Percentiles rank a stretch among this genome's conserved stretches.
phyloP scores from a whole-genome alignment of 2,329 filamentous ascomycete species.

The Gnomoniopsis smithogilvyi region DNA sequence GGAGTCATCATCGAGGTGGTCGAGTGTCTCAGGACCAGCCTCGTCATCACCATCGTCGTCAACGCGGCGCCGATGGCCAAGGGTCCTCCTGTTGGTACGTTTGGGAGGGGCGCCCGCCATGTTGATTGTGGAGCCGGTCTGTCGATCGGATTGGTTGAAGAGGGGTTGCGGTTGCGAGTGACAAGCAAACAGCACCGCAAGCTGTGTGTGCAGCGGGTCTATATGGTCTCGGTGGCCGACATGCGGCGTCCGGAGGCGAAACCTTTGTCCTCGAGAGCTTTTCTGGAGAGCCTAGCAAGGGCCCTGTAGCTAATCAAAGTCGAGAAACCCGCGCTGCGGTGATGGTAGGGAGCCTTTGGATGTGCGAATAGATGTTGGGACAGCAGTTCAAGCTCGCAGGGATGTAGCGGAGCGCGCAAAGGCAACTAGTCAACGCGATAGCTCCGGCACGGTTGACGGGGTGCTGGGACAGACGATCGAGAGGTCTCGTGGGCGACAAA shows the following conservation, averaged over 20 bases:
- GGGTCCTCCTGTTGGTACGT: constrained; percentile 58
- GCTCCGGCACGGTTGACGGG: not conserved
- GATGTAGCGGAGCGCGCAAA: constrained; percentile 1
- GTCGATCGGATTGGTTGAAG: constrained; percentile 7
- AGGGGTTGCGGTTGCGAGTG: constrained; percentile 1
- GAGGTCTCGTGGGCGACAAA: not conserved
- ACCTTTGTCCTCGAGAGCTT: constrained; percentile 5
- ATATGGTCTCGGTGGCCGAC: constrained; percentile 8
- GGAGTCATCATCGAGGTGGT: constrained; percentile 61
- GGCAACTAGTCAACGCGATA: constrained; percentile 9
- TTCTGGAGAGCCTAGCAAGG: constrained; percentile 2
- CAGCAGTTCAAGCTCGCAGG: constrained; percentile 8
- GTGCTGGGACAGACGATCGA: not conserved
- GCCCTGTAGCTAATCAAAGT: not conserved
- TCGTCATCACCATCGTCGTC: constrained; percentile 72
- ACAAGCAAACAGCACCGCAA: constrained; percentile 12
- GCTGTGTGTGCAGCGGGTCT: constrained; percentile 15
- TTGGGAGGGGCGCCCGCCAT: constrained; percentile 29
- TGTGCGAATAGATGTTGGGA: not conserved
- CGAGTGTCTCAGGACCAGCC: constrained; percentile 50
- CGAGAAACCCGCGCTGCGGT: constrained; percentile 14
- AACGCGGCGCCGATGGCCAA: constrained; percentile 65
- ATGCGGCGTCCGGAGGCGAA: constrained; percentile 14
- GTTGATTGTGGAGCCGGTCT: constrained; percentile 21
- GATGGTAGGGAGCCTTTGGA: constrained; percentile 5